Percentiles rank a stretch among this genome's conserved stretches.
Conservation (phyloP, 2,329 filamentous ascomycete species). For the Atkinsonella hypoxylon region DNA sequence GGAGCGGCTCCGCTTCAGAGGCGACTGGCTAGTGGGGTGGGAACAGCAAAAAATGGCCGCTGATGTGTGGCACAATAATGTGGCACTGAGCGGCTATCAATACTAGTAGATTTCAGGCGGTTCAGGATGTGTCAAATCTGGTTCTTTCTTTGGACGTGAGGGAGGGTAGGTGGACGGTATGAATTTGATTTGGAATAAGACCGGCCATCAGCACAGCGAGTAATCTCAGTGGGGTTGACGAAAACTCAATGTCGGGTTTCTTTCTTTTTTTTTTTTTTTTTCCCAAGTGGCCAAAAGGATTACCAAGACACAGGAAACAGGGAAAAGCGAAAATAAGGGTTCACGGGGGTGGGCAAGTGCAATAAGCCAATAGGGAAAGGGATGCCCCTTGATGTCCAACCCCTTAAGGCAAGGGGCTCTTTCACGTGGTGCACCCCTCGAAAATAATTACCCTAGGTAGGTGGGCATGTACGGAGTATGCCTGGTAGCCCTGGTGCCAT, state of each 20-base stretch:
- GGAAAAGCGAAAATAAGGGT: neutral
- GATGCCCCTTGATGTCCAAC: slow-evolving; percentile 1
- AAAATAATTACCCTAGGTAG: no score
- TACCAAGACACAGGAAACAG: neutral
- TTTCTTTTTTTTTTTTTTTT: no score
- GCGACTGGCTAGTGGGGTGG: neutral
- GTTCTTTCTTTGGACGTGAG: no score
- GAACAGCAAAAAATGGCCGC: no score
- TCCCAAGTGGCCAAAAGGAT: neutral
- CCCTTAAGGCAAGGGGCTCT: neutral
- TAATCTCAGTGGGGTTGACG: neutral
- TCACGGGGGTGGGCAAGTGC: neutral
- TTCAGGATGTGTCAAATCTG: no score
- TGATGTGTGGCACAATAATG: no score
- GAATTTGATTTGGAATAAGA: neutral
- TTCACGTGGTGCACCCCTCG: neutral
- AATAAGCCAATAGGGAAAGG: slow-evolving; percentile 1
- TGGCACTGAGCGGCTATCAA: no score
- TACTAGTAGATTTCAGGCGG: no score
- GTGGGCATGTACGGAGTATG: no score
- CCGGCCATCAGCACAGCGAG: neutral
- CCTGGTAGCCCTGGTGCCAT: no score
- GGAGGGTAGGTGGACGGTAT: neutral
- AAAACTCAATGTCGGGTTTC: no score
- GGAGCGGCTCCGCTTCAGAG: neutral